These are phyloP conservation scores for Fonsecaea multimorphosa DNA, from an alignment of 2,329 filamentous ascomycete genomes.

Conservation along the genomic window DNA sequence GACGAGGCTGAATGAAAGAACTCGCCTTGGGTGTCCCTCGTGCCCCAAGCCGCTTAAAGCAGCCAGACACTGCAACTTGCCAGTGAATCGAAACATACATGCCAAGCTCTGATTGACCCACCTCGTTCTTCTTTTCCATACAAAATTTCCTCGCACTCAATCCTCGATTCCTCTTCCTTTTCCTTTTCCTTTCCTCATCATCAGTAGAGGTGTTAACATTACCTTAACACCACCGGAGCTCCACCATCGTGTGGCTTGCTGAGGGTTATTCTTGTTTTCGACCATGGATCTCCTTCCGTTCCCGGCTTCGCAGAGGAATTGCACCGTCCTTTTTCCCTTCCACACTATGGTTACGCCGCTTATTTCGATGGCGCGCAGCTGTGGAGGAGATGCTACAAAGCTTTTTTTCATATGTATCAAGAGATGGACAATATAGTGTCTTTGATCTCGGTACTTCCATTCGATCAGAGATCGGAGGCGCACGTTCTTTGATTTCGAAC, in stretches of 20 bases:
- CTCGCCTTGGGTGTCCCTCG: too few relatives aligned
- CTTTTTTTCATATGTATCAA: conserved; percentile 25
- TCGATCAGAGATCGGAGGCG: not conserved
- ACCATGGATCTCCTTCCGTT: conserved; percentile 58
- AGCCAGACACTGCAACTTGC: too few relatives aligned
- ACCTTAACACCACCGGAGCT: conserved; percentile 56
- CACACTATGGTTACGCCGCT: conserved; percentile 47
- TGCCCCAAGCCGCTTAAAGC: not conserved
- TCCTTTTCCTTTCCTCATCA: conserved; percentile 51
- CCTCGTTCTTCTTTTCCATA: conserved; percentile 1
- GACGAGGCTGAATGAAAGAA: conserved; percentile 5
- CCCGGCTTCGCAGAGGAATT: conserved; percentile 54
- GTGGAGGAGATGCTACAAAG: conserved; percentile 55
- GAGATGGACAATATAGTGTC: conserved; percentile 1
- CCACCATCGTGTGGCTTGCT: conserved; percentile 55
- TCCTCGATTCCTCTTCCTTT: conserved; percentile 40
- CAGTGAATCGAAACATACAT: too few relatives aligned
- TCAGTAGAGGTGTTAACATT: conserved; percentile 60
- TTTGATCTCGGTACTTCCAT: too few relatives aligned
- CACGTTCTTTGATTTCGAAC: not conserved
- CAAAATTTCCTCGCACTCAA: conserved; percentile 20
- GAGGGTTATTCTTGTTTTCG: conserved; percentile 55
- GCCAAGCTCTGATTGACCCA: not conserved
- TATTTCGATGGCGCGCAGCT: conserved; percentile 51
- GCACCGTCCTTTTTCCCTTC: conserved; percentile 54